Conservation (phyloP, 768 basidiomycete genomes). For the Mycena albidolilacea region DNA sequence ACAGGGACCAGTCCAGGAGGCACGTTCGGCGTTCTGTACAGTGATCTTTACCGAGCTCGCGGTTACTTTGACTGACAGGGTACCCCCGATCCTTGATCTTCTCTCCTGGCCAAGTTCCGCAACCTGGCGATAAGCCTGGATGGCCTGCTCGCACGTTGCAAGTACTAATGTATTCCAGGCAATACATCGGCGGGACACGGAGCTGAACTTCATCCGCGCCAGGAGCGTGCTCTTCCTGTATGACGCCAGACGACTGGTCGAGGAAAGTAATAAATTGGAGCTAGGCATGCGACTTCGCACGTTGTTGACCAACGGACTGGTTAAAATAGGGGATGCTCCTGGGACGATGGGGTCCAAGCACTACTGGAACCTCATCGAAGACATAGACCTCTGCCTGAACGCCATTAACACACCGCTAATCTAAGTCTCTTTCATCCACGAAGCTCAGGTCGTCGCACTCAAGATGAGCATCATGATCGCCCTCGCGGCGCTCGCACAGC, state of each 20-base stretch:
- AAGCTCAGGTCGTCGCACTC: slow-evolving; percentile 13
- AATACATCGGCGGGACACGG: slow-evolving; percentile 8
- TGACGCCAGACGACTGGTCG: slow-evolving; percentile 17
- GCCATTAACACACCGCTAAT: slow-evolving; percentile 7
- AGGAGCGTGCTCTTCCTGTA: slow-evolving; percentile 13
- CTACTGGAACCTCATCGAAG: slow-evolving; percentile 23
- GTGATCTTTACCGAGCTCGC: slow-evolving; percentile 15
- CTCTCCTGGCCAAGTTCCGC: slow-evolving; percentile 12
- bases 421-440: slow-evolving; percentile 12
- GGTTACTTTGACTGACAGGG: not conserved
- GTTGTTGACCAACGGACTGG: no score
- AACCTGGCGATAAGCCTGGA: slow-evolving; percentile 7
- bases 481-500: slow-evolving; percentile 16
- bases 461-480: slow-evolving; percentile 6
- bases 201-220: slow-evolving; percentile 30
- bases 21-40: not conserved
- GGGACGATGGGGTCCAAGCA: slow-evolving; percentile 9
- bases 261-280: slow-evolving; percentile 3
- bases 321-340: not conserved
- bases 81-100: not conserved
- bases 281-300: not conserved
- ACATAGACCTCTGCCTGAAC: slow-evolving; percentile 13
- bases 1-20: not conserved
- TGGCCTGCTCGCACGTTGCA: not conserved
- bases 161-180: not conserved